A percentile compares a stretch with the other conserved stretches of the same genome.
phyloP scores from a whole-genome alignment of 2,329 filamentous ascomycete species.

The Aspergillus sp. region DNA sequence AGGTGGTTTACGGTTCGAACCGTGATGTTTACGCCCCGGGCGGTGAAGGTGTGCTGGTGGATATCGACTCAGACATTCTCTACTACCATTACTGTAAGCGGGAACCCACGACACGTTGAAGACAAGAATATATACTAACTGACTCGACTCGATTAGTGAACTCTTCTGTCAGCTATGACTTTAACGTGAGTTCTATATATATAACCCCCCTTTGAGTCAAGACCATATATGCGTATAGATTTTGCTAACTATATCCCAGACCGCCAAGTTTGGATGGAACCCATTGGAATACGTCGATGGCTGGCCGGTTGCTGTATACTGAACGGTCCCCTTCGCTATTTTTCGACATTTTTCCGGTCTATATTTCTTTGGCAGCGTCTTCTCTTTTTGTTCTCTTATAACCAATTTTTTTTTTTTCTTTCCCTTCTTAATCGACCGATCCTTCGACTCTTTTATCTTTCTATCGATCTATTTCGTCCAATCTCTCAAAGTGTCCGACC shows the following conservation, averaged over 20 bases:
- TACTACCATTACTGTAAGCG: conserved; percentile 30
- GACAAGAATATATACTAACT: conserved; percentile 1
- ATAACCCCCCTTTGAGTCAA: background rate
- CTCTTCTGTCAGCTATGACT: conserved; percentile 21
- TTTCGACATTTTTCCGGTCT: background rate
- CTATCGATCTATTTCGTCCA: background rate
- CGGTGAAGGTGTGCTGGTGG: conserved; percentile 53
- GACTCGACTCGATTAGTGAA: conserved; percentile 17
- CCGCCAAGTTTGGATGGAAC: conserved; percentile 25
- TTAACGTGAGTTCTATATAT: conserved; percentile 16
- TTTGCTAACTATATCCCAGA: conserved; percentile 15
- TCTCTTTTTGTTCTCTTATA: background rate
- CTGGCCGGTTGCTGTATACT: conserved; percentile 20
- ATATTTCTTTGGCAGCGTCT: background rate
- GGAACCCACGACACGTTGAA: background rate
- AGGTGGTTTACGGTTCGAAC: conserved; percentile 52
- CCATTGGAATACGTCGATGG: conserved; percentile 23
- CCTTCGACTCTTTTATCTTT: background rate
- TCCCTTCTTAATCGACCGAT: background rate
- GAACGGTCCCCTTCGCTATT: background rate
- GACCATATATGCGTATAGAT: background rate
- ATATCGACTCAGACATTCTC: conserved; percentile 28
- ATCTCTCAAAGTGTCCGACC: too few species aligned
- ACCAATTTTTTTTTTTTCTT: background rate
- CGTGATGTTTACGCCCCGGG: conserved; percentile 57